phyloP scores from a whole-genome alignment of 1,284 basidiomycete species.

The Ustilago hordei region DNA sequence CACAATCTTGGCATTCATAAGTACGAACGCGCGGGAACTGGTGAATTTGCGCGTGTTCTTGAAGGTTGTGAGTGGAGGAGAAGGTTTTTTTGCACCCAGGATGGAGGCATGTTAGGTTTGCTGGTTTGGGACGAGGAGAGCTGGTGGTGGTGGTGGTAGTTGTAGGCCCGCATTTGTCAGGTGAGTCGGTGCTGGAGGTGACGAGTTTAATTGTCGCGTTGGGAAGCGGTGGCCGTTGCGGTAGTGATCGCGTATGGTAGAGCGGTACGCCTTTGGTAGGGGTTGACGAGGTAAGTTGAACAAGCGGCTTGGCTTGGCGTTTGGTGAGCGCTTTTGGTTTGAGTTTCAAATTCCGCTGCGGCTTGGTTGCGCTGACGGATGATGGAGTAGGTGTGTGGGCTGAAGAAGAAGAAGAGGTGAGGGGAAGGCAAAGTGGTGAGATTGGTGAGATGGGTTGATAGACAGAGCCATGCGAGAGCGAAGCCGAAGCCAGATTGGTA shows the following conservation, averaged over 20 bases:
- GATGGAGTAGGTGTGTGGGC: too few species aligned
- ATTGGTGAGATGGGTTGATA: background rate
- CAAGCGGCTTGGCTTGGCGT: too few species aligned
- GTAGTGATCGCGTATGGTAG: too few species aligned
- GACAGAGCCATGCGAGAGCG: background rate
- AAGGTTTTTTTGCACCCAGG: constrained; percentile 24
- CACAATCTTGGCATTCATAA: constrained; percentile 1
- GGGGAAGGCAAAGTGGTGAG: background rate
- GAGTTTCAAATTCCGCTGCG: too few species aligned
- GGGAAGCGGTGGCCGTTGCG: too few species aligned
- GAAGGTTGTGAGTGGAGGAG: constrained; percentile 23
- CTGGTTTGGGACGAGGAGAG: background rate
- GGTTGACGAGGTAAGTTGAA: too few species aligned
- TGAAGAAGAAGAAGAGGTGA: background rate
- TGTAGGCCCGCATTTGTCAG: background rate
- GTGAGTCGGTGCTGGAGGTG: too few species aligned
- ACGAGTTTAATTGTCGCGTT: too few species aligned
- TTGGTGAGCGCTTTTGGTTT: too few species aligned
- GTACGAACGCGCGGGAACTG: background rate
- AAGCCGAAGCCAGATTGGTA: background rate
- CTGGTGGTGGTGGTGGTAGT: background rate
- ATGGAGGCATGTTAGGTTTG: constrained; percentile 1
- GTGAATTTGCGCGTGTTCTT: constrained; percentile 28
- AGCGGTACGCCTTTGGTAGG: too few species aligned
- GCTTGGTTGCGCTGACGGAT: too few species aligned